These are phyloP conservation scores for Leccinum aurantiacum DNA, from an alignment of 768 basidiomycete species.

Conservation along the genomic window DNA sequence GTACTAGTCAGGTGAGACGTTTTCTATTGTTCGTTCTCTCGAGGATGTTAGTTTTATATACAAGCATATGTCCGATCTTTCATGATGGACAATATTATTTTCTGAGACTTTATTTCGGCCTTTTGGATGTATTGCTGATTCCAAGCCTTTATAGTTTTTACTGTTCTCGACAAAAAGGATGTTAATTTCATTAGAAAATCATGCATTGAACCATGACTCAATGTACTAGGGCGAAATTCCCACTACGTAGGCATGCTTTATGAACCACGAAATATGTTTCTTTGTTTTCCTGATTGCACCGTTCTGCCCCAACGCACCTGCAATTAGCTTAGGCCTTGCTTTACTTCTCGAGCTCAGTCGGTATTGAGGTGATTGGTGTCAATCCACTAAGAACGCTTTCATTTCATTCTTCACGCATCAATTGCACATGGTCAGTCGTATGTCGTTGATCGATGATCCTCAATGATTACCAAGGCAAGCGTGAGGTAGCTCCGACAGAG, in stretches of 20 bases:
- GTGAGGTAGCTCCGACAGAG: no score
- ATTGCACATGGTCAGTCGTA: no score
- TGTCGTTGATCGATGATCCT: no score
- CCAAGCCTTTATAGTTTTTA: neutral
- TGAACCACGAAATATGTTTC: neutral
- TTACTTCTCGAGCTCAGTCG: neutral
- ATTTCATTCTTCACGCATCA: no score
- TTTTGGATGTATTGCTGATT: slow-evolving; percentile 6
- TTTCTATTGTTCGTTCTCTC: slow-evolving; percentile 14
- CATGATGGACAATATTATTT: slow-evolving; percentile 54
- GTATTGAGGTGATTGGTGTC: no score
- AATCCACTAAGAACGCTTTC: no score
- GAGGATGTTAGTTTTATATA: slow-evolving; percentile 52
- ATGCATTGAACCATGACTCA: no score
- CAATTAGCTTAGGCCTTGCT: neutral
- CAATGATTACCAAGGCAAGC: no score
- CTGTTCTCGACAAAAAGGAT: neutral
- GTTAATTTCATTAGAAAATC: neutral
- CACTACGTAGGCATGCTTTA: neutral
- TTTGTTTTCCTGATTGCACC: no score
- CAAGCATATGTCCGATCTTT: slow-evolving; percentile 76
- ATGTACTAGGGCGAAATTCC: neutral
- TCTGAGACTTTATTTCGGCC: slow-evolving; percentile 41
- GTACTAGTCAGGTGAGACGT: slow-evolving; percentile 8
- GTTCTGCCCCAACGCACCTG: neutral